phyloP scores from a whole-genome alignment of 1,284 basidiomycete species.

The Tremellales sp. region DNA sequence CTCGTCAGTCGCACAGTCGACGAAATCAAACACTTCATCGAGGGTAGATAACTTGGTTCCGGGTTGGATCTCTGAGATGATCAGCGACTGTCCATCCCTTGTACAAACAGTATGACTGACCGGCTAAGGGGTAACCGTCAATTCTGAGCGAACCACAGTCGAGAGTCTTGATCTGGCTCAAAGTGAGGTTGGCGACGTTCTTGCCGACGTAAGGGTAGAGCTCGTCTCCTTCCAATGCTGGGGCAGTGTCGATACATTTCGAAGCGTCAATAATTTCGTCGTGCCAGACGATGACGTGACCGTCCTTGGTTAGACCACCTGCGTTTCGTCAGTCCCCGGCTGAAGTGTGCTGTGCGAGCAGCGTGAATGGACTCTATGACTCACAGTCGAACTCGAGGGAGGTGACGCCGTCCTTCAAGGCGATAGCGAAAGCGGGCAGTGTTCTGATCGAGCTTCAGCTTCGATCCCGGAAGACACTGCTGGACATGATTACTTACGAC shows the following conservation, averaged over 20 bases:
- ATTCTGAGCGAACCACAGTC: constrained; percentile 71
- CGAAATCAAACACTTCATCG: constrained; percentile 68
- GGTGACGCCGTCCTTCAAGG: constrained; percentile 65
- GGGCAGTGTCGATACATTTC: constrained; percentile 65
- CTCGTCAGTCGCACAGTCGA: constrained; percentile 56
- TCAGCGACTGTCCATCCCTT: not conserved
- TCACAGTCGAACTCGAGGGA: constrained; percentile 64
- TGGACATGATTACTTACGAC: no score
- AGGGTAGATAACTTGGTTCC: constrained; percentile 67
- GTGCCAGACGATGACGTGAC: constrained; percentile 71
- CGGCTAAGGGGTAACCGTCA: constrained; percentile 57
- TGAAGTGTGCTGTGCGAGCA: not conserved
- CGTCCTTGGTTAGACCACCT: constrained; percentile 54
- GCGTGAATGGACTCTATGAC: not conserved
- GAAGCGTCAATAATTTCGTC: constrained; percentile 60
- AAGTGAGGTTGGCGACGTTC: constrained; percentile 67
- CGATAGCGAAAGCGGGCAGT: constrained; percentile 53
- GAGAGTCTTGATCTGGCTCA: constrained; percentile 69
- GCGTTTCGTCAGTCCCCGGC: not conserved
- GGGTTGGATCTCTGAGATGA: constrained; percentile 41
- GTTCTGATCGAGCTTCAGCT: constrained; percentile 11
- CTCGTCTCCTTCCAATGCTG: constrained; percentile 43
- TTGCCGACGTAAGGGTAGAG: constrained; percentile 57
- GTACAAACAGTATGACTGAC: constrained; percentile 11
- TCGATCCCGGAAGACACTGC: no score